Percentiles rank a stretch among this genome's conserved stretches.
These are phyloP conservation scores for Coprinopsis sp. DNA, from an alignment of 768 basidiomycete genomes.

Conservation along the genomic window DNA sequence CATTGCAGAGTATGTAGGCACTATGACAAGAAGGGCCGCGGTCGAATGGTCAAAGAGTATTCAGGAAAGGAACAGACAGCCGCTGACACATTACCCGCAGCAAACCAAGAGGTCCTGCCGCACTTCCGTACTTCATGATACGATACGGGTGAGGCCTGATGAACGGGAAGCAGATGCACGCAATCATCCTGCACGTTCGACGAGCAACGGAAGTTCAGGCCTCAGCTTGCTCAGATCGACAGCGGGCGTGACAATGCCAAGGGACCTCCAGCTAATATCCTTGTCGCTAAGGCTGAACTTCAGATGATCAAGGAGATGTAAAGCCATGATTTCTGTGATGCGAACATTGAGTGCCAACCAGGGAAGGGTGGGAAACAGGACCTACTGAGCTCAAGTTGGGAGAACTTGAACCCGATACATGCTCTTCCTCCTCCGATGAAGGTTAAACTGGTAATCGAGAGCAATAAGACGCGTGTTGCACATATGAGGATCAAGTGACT, in stretches of 20 bases:
- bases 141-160: too few relatives aligned
- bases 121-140: too few relatives aligned
- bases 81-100: too few relatives aligned
- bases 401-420: constrained; percentile 11
- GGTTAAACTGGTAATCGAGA: constrained; percentile 1
- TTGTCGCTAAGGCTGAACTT: constrained; percentile 17
- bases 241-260: background rate
- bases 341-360: background rate
- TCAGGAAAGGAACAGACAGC: too few relatives aligned
- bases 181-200: too few relatives aligned
- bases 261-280: constrained; percentile 16
- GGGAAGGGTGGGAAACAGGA: background rate
- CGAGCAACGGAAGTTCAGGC: background rate
- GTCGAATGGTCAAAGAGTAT: too few relatives aligned
- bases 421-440: constrained; percentile 3
- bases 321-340: constrained; percentile 18
- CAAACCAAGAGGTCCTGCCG: too few relatives aligned
- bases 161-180: too few relatives aligned
- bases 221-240: background rate
- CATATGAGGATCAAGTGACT: constrained; percentile 8
- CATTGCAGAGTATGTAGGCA: too few relatives aligned
- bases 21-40: too few relatives aligned
- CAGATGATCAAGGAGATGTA: constrained; percentile 19
- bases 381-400: constrained; percentile 10
- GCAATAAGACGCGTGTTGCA: too few relatives aligned